These are phyloP conservation scores for Chloroidium sp. DNA, from an alignment of 163 green algal genomes.

Conservation along the genomic window DNA sequence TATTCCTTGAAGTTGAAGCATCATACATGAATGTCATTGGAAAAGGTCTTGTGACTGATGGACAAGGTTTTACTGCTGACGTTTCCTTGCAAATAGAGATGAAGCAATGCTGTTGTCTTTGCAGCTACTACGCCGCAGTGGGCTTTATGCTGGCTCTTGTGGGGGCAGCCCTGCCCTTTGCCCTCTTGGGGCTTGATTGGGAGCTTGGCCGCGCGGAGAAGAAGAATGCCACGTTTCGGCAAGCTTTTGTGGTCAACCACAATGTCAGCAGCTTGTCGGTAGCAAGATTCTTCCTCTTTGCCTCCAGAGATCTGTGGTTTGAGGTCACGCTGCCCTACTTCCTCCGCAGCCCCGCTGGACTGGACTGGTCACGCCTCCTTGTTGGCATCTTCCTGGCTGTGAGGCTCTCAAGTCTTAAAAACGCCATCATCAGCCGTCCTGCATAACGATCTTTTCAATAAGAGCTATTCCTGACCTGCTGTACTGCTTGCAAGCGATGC, in stretches of 20 bases:
- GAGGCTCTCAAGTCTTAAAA: not conserved
- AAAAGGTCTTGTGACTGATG: no score
- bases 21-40: no score
- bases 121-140: conserved; percentile 63
- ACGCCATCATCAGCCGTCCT: not conserved
- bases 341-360: conserved; percentile 39
- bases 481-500: not conserved
- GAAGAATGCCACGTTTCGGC: conserved; percentile 55
- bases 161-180: conserved; percentile 59
- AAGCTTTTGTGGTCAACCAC: conserved; percentile 55
- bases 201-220: conserved; percentile 56
- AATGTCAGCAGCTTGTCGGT: conserved; percentile 71
- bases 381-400: conserved; percentile 54
- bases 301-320: conserved; percentile 74
- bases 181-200: conserved; percentile 45
- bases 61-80: no score
- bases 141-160: conserved; percentile 55
- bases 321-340: conserved; percentile 80
- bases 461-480: not conserved
- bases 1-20: no score
- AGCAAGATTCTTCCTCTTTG: conserved; percentile 68
- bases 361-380: conserved; percentile 52
- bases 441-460: not conserved
- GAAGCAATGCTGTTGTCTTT: not conserved
- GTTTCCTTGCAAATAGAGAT: no score